Evolutionary conservation across 2,329 filamentous ascomycete genomes (phyloP), one percentile per base, ranked within the genome.

Genomic region (Diaporthe vaccinii): DNA sequence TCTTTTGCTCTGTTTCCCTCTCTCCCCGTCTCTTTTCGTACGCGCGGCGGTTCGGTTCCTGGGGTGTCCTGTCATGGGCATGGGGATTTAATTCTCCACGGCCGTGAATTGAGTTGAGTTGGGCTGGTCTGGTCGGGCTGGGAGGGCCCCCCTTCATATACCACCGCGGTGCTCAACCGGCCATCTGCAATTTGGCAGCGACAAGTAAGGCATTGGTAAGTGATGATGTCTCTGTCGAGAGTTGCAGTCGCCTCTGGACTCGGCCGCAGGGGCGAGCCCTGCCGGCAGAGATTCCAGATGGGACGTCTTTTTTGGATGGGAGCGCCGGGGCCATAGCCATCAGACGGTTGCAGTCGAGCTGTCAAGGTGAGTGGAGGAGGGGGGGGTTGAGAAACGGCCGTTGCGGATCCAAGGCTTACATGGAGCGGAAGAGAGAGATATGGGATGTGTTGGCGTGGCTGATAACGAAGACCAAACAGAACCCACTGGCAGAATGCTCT

Each of bases 301-400:
- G 62, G 41, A 51, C 62, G 62, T 53, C 22, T 34, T 68, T 12
- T 17, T 68, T 46, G 62, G 62, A 68, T 68, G 62, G 46, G 25
- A 68, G 9, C 31, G 14, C 49, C 20, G 31, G 46, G 25, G 22
- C 14, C 44, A 36, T 34, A n/a, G 20, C 46, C 65, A 53, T 68
- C 65, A 68, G 65, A 68, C 31, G 65, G 46, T 68, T 68, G 31
- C 62, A 68, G 44, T 67, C 44, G 44, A 34, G 44, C 62, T 51
- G 62, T 67, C 62, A 67, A 28, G 22, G 62, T 68, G 31, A 39
- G 44, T 8, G 22, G n/a, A 20, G 22, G 31, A 12, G 28, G 9
- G 36, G 28, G 22, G 12, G n/a, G 36, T 9, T 12, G 20, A 36
- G 14, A 20, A 25, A 20, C 17, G 14, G n/a, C 39, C 58, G 39